A percentile compares a stretch with the other conserved stretches of the same genome.
phyloP scores from a whole-genome alignment of 345 rosid genomes.

The Hibiscus syriacus region DNA sequence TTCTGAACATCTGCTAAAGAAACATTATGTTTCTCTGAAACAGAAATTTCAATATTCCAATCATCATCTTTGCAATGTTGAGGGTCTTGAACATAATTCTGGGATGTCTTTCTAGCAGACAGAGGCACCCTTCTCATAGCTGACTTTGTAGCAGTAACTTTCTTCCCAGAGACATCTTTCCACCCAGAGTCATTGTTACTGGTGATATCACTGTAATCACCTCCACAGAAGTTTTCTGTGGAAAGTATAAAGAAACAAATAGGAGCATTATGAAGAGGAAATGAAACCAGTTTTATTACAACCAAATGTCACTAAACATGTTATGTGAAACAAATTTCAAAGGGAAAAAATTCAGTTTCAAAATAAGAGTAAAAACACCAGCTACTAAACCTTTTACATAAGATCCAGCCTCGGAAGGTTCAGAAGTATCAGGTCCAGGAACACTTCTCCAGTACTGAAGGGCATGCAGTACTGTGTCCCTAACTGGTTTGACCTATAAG shows the following conservation, averaged over 20 bases:
- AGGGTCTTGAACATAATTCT: constrained; percentile 27
- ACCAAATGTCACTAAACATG: not conserved
- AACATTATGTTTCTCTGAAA: constrained; percentile 37
- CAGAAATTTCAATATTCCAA: constrained; percentile 76
- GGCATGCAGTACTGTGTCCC: constrained; percentile 69
- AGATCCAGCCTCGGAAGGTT: constrained; percentile 73
- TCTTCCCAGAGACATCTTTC: constrained; percentile 42
- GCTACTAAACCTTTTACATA: constrained; percentile 55
- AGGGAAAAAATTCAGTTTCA: not conserved
- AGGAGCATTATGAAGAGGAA: constrained; percentile 1
- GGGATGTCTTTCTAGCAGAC: constrained; percentile 40
- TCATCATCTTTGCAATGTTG: constrained; percentile 48
- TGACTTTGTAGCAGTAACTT: constrained; percentile 34
- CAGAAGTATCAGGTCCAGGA: constrained; percentile 55
- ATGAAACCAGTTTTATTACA: not conserved
- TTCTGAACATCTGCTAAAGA: constrained; percentile 37
- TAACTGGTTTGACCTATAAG: constrained; percentile 85
- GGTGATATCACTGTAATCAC: constrained; percentile 47
- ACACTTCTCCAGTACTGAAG: constrained; percentile 75
- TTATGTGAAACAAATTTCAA: not conserved
- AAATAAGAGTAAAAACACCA: constrained; percentile 1
- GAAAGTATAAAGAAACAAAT: constrained; percentile 4
- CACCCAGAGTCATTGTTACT: constrained; percentile 39
- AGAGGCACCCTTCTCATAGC: constrained; percentile 48
- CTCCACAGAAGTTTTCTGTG: constrained; percentile 58